A percentile compares a stretch with the other conserved stretches of the same genome.
Evolutionary conservation across 1,284 basidiomycete species (phyloP).

Genomic region (Tetrapyrgos nigripes): DNA sequence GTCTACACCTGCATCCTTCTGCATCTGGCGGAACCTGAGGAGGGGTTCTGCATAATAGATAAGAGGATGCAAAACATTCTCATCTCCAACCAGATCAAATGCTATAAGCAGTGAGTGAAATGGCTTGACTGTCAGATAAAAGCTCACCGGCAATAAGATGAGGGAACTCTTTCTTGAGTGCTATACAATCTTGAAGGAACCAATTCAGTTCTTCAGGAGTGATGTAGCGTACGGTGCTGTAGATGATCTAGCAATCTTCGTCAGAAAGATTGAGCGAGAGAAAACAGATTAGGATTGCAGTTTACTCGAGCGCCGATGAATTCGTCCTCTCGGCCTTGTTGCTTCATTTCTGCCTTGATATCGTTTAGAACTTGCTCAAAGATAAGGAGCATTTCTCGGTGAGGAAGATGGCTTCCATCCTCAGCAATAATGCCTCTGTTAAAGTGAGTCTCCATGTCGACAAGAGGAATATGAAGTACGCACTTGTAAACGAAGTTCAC

Average conservation of each 20-base stretch:
- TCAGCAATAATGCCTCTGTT: conserved; percentile 39
- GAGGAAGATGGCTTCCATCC: conserved; percentile 61
- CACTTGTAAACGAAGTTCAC: conserved; percentile 72
- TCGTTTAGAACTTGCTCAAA: conserved; percentile 64
- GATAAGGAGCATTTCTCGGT: conserved; percentile 64
- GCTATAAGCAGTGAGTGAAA: conserved; percentile 43
- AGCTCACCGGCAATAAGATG: conserved; percentile 67
- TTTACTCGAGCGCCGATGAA: conserved; percentile 70
- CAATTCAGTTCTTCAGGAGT: conserved; percentile 64
- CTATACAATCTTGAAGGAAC: conserved; percentile 77
- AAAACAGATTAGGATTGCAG: background rate
- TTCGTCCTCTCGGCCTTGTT: conserved; percentile 58
- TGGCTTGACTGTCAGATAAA: background rate
- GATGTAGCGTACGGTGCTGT: conserved; percentile 67
- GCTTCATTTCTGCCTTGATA: conserved; percentile 58
- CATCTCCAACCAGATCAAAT: conserved; percentile 83
- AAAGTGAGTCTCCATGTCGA: background rate
- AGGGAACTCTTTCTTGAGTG: conserved; percentile 76
- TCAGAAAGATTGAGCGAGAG: background rate
- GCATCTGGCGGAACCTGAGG: conserved; percentile 62
- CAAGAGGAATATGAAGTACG: conserved; percentile 1
- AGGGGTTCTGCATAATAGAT: conserved; percentile 70
- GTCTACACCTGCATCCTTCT: conserved; percentile 57
- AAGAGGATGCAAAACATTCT: conserved; percentile 68
- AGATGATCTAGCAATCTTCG: conserved; percentile 63